phyloP scores from a whole-genome alignment of 306 rosid genomes.

The Alnus glutinosa region DNA sequence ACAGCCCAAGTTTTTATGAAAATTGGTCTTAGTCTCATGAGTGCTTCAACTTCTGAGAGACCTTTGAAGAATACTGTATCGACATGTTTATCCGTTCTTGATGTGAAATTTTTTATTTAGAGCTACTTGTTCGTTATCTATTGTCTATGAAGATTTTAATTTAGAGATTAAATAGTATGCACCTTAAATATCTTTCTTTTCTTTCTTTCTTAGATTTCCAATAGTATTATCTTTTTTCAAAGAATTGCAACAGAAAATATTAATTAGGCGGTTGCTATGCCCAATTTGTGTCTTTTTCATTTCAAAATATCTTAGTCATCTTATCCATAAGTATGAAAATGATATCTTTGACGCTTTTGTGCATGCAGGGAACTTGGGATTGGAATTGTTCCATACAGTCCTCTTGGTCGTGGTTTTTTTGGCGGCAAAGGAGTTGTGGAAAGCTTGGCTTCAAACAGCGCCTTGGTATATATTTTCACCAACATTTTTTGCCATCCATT shows the following conservation, averaged over 20 bases:
- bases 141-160: neutral
- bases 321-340: neutral
- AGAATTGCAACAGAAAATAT: neutral
- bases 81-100: neutral
- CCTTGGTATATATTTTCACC: slow-evolving; percentile 40
- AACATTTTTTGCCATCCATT: neutral
- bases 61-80: neutral
- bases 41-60: neutral
- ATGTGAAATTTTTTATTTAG: neutral
- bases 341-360: neutral
- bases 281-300: neutral
- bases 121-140: neutral
- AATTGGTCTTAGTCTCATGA: neutral
- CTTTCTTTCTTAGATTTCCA: neutral
- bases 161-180: neutral
- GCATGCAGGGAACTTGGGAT: slow-evolving; percentile 70
- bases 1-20: neutral
- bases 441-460: slow-evolving; percentile 55
- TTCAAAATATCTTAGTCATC: neutral
- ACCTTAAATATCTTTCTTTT: neutral
- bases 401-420: slow-evolving; percentile 89
- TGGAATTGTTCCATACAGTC: slow-evolving; percentile 81
- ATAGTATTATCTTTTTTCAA: neutral
- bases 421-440: slow-evolving; percentile 74
- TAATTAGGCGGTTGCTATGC: neutral